Evolutionary conservation across 179 eudicot genomes (phyloP).

Genomic region (Nepenthes alata): DNA sequence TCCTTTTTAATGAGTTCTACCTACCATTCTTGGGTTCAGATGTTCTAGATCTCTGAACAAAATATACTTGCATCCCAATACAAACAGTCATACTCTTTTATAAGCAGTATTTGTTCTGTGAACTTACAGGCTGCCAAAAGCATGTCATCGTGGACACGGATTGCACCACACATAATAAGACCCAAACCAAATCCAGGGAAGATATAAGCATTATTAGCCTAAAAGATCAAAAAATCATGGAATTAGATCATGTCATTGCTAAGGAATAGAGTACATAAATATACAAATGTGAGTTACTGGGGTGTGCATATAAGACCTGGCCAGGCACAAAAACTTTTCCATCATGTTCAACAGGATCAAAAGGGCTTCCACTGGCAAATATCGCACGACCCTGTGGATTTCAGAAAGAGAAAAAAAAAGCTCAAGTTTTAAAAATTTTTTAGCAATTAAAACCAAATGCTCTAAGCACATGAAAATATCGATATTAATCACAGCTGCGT

Average conservation of each 20-base stretch:
- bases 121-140: constrained; percentile 49
- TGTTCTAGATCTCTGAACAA: too few species aligned
- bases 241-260: background rate
- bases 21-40: too few species aligned
- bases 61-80: background rate
- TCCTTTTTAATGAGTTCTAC: too few species aligned
- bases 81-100: background rate
- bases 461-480: background rate
- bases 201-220: constrained; percentile 47
- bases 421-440: background rate
- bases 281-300: background rate
- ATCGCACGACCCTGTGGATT: constrained; percentile 53
- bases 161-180: constrained; percentile 41
- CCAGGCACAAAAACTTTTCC: constrained; percentile 56
- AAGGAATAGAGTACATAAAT: background rate
- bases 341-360: constrained; percentile 59
- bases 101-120: background rate
- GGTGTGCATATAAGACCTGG: constrained; percentile 36
- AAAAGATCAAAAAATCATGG: constrained; percentile 3
- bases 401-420: background rate
- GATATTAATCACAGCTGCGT: too few species aligned
- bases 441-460: background rate
- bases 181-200: constrained; percentile 52
- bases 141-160: constrained; percentile 48
- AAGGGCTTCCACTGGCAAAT: constrained; percentile 88